Conservation (phyloP, 2,329 filamentous ascomycete species). For the Juglanconis sp. region DNA sequence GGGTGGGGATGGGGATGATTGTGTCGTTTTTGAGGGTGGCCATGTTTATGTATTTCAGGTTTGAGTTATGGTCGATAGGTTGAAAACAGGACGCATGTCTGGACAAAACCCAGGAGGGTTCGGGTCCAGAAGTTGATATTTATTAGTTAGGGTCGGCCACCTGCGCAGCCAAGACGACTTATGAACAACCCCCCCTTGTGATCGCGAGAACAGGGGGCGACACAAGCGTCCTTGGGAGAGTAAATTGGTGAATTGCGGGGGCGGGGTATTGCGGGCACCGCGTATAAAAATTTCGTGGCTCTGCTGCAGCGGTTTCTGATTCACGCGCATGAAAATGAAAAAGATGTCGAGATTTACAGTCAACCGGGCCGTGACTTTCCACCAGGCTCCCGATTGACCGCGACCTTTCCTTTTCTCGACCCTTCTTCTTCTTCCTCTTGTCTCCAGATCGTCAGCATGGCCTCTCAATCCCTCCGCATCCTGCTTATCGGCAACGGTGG, state of each 20-base stretch:
- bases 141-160: no score
- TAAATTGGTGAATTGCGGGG: conserved; percentile 10
- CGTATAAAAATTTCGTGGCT: conserved; percentile 17
- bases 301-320: background rate
- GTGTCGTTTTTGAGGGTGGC: no score
- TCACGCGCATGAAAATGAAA: conserved; percentile 1
- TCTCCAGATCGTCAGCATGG: conserved; percentile 8
- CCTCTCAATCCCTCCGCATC: conserved; percentile 52
- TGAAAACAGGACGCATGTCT: no score
- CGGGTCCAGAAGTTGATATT: no score
- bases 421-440: background rate
- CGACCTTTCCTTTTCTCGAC: background rate
- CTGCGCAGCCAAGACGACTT: no score
- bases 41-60: no score
- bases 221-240: no score
- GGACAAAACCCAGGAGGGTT: no score
- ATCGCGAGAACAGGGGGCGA: no score
- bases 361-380: conserved; percentile 7
- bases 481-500: conserved; percentile 92
- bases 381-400: conserved; percentile 6
- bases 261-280: conserved; percentile 15
- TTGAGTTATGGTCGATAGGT: no score
- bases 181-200: no score
- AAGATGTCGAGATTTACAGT: conserved; percentile 14
- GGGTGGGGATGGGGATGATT: no score